Percentiles rank a stretch among this genome's conserved stretches.
Conservation (phyloP, 768 basidiomycete species). For the Auricularia heimuer region DNA sequence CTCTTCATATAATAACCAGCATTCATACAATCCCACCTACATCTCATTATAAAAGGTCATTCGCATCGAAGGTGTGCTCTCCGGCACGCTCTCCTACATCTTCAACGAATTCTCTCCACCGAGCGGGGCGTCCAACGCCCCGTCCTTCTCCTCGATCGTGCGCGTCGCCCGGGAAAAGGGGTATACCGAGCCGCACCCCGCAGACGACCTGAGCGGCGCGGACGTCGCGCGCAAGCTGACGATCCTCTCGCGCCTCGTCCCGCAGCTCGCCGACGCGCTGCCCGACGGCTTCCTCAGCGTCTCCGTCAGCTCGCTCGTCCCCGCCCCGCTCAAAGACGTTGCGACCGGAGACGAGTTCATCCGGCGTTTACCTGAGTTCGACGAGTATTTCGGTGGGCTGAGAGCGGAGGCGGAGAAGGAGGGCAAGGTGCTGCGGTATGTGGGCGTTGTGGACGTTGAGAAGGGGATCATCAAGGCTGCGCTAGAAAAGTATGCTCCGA, state of each 20-base stretch:
- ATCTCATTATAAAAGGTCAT: slow-evolving; percentile 38
- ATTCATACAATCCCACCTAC: too few relatives aligned
- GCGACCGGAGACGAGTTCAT: slow-evolving; percentile 78
- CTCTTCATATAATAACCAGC: neutral
- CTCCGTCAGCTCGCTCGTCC: slow-evolving; percentile 77
- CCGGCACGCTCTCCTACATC: slow-evolving; percentile 96
- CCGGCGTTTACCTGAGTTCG: slow-evolving; percentile 67
- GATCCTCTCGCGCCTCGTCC: slow-evolving; percentile 79
- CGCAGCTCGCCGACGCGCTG: slow-evolving; percentile 26
- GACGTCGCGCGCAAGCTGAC: slow-evolving; percentile 97
- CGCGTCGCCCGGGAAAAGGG: slow-evolving; percentile 82
- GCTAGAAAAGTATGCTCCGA: slow-evolving; percentile 65
- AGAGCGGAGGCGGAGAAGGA: slow-evolving; percentile 69
- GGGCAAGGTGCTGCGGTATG: slow-evolving; percentile 83
- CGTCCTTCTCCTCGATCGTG: slow-evolving; percentile 56
- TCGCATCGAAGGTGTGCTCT: slow-evolving; percentile 96
- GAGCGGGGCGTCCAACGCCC: slow-evolving; percentile 18
- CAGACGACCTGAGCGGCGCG: slow-evolving; percentile 91
- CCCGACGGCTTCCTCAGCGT: slow-evolving; percentile 76
- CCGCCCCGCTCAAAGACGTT: slow-evolving; percentile 55
- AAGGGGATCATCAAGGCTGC: slow-evolving; percentile 70
- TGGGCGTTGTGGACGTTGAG: slow-evolving; percentile 83
- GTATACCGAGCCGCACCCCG: slow-evolving; percentile 97
- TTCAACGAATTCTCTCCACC: neutral
- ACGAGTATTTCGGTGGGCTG: slow-evolving; percentile 64